A percentile compares a stretch with the other conserved stretches of the same genome.
Conservation (phyloP, 805 yeast genomes). For the Maudiozyma bulderi region DNA sequence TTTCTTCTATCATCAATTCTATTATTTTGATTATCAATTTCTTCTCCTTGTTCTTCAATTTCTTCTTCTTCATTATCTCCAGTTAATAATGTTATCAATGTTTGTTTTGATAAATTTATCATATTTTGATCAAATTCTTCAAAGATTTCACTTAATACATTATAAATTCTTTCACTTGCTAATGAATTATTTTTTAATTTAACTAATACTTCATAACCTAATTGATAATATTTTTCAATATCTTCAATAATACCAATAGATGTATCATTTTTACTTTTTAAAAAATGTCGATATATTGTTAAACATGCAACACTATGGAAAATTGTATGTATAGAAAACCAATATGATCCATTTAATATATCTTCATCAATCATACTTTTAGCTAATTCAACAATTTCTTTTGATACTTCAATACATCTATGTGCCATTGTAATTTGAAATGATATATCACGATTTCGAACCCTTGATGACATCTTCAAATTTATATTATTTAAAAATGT, state of each 20-base stretch:
- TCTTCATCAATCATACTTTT: conserved; percentile 67
- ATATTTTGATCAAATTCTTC: conserved; percentile 59
- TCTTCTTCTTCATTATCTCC: neutral
- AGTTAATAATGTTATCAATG: neutral
- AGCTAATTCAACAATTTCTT: conserved; percentile 72
- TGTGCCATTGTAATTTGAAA: conserved; percentile 64
- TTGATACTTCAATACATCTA: conserved; percentile 75
- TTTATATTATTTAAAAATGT: neutral
- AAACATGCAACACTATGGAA: conserved; percentile 83
- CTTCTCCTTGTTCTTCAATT: neutral
- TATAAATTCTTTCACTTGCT: conserved; percentile 69
- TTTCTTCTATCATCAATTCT: neutral
- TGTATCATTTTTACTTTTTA: neutral
- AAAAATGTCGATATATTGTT: conserved; percentile 41
- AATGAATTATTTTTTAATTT: conserved; percentile 57
- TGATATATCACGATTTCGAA: conserved; percentile 24
- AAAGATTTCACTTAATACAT: conserved; percentile 63
- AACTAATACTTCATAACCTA: conserved; percentile 58
- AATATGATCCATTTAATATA: conserved; percentile 73
- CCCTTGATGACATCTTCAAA: neutral
- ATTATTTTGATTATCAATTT: neutral
- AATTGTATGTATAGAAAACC: conserved; percentile 85
- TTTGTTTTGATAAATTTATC: conserved; percentile 3
- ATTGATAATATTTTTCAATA: conserved; percentile 54
- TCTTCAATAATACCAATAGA: neutral